Base-by-base conservation (phyloP, 768 basidiomycete genomes). In the Boletellus ananiceps region DNA sequence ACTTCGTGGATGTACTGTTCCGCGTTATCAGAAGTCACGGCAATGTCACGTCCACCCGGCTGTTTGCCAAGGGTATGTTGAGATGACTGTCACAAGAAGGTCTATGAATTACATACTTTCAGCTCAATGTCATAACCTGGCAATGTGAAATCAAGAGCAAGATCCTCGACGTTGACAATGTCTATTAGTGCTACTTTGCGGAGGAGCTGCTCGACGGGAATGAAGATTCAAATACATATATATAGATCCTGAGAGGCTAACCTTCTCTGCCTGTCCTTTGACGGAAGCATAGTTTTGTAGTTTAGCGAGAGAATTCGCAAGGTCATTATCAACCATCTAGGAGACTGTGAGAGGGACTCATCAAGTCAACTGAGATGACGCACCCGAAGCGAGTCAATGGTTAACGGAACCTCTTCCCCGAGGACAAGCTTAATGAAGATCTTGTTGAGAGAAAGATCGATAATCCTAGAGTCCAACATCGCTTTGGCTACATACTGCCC, bases 401-500 rank as follows among this genome's bases (percentile, higher is more conserved):
- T 88, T 56, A 88, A 71, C 13, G 91, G 86, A 23, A 98, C 78
- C 33, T 89, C 83, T 56, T 93, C 88, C 18, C 90, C 92, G 13
- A 98, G 80, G 6, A 94, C 78, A 44, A 90, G 78, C 66, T 90
- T 92, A 55, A 98, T 74, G 78, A 98, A 97, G n/a, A 95, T 72
- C 66, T 89, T 92, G 73, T 93, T 97, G 67, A 98, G 84, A 25
- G 89, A 84, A 56, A 98, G 74, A 66, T 98, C 96, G 69, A 98
- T 95, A 63, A 98, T 97, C 16, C 96, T 82, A 9, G 94, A 96
- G 69, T 99, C 96, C 38, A 98, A 74, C 78, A 98, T 84, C 4
- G 95, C 93, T 71, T 97, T 95, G 8, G 93, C 96, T 21, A 96
- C 84, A 68, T 98, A 97, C 67, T 95, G 91, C 3, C 96, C 96